Conservation (phyloP, 139 green algal species). For the Haematococcus lacustris region DNA sequence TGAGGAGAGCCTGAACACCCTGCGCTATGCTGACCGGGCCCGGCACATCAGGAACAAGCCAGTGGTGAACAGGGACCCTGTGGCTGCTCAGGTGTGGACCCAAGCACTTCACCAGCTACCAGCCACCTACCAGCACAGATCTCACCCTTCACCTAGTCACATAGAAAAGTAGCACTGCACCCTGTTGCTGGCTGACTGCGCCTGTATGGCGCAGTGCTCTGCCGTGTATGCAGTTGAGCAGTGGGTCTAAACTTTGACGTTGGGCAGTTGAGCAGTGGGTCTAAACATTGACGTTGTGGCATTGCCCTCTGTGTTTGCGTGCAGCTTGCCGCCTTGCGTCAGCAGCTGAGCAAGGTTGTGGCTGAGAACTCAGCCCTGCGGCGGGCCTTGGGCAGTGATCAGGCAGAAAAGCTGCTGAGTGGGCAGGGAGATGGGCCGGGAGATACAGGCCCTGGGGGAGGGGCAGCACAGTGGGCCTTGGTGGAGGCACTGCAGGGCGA, state of each 20-base stretch:
- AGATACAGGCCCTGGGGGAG: too few relatives aligned
- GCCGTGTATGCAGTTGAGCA: too few relatives aligned
- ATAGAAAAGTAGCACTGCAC: too few relatives aligned
- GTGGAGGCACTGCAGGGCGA: slow-evolving; percentile 50
- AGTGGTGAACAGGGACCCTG: slow-evolving; percentile 82
- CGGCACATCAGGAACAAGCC: slow-evolving; percentile 94
- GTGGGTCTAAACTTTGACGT: too few relatives aligned
- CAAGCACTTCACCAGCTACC: too few relatives aligned
- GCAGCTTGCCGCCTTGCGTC: slow-evolving; percentile 17
- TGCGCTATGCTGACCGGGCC: slow-evolving; percentile 79
- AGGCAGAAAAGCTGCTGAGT: not conserved
- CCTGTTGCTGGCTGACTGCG: too few relatives aligned
- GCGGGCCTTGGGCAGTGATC: slow-evolving; percentile 11
- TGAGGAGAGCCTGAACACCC: slow-evolving; percentile 85
- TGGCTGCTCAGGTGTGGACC: slow-evolving; percentile 54
- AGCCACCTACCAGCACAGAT: too few relatives aligned
- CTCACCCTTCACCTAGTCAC: too few relatives aligned
- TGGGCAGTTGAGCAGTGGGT: too few relatives aligned
- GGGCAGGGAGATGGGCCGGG: not conserved
- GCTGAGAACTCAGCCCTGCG: slow-evolving; percentile 12
- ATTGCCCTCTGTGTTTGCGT: too few relatives aligned
- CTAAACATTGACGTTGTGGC: too few relatives aligned
- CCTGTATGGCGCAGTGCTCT: too few relatives aligned
- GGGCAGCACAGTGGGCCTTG: slow-evolving; percentile 10
- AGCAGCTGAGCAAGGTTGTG: slow-evolving; percentile 10